Percentiles rank a stretch among this genome's conserved stretches.
Conservation (phyloP, 495 filamentous ascomycete species). For the Elasticomyces elasticus region DNA sequence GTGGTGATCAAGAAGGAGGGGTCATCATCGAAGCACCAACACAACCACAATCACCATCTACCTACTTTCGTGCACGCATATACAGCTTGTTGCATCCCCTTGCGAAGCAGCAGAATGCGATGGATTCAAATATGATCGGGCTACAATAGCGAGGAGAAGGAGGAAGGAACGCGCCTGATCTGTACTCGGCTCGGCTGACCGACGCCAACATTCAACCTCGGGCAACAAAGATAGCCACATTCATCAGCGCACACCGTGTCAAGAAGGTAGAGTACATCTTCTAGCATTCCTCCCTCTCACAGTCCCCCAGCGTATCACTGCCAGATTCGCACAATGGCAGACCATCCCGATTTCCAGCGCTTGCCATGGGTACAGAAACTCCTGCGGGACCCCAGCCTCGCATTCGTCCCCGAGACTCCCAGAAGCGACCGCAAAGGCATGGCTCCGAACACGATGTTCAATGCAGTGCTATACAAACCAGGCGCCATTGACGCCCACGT, state of each 20-base stretch:
- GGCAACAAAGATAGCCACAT: background rate
- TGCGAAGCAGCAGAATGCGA: no score
- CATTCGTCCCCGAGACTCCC: background rate
- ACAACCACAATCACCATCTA: background rate
- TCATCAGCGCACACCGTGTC: no score
- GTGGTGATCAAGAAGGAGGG: background rate
- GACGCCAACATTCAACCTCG: no score
- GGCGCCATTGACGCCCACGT: slow-evolving; percentile 15
- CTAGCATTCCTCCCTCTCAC: background rate
- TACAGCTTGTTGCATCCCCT: no score
- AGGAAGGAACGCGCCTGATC: no score
- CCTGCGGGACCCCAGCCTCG: background rate
- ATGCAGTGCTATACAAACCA: slow-evolving; percentile 4
- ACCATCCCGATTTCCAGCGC: slow-evolving; percentile 1
- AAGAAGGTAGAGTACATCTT: background rate
- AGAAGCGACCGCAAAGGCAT: background rate
- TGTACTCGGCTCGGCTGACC: no score
- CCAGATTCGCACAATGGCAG: background rate
- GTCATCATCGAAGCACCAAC: background rate
- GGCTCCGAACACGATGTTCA: slow-evolving; percentile 17
- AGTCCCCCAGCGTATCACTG: background rate
- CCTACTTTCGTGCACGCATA: no score
- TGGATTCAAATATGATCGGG: no score
- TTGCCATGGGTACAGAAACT: slow-evolving; percentile 1
- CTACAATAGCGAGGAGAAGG: no score